Evolutionary conservation across 2,329 filamentous ascomycete genomes (phyloP).

Genomic region (Nigrograna mackinnonii): DNA sequence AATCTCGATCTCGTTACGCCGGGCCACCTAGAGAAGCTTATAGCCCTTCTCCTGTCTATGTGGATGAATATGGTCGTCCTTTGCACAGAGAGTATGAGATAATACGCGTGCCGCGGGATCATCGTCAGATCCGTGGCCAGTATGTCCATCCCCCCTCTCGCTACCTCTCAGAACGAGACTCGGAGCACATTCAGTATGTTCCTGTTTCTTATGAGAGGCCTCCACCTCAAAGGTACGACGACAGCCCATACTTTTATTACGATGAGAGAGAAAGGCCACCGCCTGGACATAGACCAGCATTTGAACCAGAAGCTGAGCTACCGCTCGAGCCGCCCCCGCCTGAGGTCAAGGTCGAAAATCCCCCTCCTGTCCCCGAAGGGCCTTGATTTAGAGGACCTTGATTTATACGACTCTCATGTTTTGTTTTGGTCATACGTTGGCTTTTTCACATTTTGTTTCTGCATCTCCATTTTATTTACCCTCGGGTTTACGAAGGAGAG

Average conservation of each 20-base stretch:
- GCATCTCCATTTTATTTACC: too few relatives aligned
- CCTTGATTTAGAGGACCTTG: conserved; percentile 16
- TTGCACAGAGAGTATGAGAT: conserved; percentile 34
- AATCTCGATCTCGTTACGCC: conserved; percentile 30
- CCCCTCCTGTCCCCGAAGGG: too few relatives aligned
- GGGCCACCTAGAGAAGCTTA: conserved; percentile 23
- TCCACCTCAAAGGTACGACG: conserved; percentile 25
- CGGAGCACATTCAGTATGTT: conserved; percentile 32
- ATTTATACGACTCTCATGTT: conserved; percentile 1
- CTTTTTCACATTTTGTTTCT: too few relatives aligned
- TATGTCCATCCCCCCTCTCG: conserved; percentile 21
- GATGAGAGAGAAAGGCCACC: conserved; percentile 31
- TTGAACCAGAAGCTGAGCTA: conserved; percentile 20
- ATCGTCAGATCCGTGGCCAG: conserved; percentile 18
- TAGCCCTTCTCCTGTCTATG: conserved; percentile 29
- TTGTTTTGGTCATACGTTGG: too few relatives aligned
- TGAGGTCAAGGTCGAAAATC: conserved; percentile 26
- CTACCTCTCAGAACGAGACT: conserved; percentile 25
- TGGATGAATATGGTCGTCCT: conserved; percentile 35
- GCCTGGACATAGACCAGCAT: conserved; percentile 18
- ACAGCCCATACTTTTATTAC: conserved; percentile 32
- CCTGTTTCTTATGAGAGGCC: conserved; percentile 31
- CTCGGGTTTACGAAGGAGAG: too few relatives aligned
- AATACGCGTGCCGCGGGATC: conserved; percentile 32
- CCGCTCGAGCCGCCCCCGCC: conserved; percentile 24